Evolutionary conservation across 1,284 basidiomycete genomes (phyloP), one percentile per base, ranked within the genome.

Genomic region (Inonotus hispidus): DNA sequence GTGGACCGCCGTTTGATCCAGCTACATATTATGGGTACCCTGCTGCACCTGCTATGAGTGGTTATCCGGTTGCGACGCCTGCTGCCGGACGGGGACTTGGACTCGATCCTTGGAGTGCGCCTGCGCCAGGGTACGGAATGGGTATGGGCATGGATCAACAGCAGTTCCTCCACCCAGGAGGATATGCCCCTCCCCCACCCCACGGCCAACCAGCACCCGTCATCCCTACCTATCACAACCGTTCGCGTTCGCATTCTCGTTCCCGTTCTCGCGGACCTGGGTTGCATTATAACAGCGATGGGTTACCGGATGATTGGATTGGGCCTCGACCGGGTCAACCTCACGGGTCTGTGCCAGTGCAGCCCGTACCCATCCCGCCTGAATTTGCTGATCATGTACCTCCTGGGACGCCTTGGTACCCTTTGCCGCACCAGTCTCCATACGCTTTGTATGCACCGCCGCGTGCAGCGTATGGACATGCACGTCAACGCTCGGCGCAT

Each of bases 321-420:
- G 60, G 60, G 2, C 60, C 59, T 2, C 19, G 57, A 13, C 23
- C 53, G 14, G 41, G 41, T 14, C 16, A 43, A 1, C 13, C 35
- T 2, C 16, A 43, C 1, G 11, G 32, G 16, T 19, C n/a, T 23
- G n/a, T 50, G 29, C 43, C 29, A n/a, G 19, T 29, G 27, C 53
- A 39, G 58, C n/a, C 27, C 23, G 23, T 47, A 14, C 35, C 55
- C 8, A 32, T 41, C 32, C 37, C 55, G 13, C 21, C 16, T 25
- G 39, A 49, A 8, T 45, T 53, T 35, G 52, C 58, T 35, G 35
- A 35, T 11, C 45, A 52, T 8, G 10, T 61, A 5, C 55, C 47
- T 3, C 45, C 54, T n/a, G 54, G 47, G 23, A 56, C 60, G 25
- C 54, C 60, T 16, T 49, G 46, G 46, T 49, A 49, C 23, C 21